Base-by-base conservation (phyloP, 192 early-diverging fungal genomes). In the Chytriomyces sp. region DNA sequence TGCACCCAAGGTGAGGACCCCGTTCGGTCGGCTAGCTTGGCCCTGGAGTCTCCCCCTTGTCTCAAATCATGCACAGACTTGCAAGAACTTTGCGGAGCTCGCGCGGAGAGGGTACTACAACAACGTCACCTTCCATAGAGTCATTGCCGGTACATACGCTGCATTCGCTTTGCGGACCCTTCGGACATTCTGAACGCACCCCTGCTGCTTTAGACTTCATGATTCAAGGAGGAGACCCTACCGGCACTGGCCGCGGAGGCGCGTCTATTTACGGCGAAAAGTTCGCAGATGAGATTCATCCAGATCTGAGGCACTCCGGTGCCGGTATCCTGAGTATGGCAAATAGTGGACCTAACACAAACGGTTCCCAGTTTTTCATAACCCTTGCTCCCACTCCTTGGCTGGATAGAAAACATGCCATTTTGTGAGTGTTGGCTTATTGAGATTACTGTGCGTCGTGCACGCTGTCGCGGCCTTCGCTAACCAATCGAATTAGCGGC, bases 301-400 rank as follows among this genome's bases (percentile, higher is more conserved):
- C 87, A 33, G 76, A 77, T 30, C 72, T 86, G 37, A 93, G 93
- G 74, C 93, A 95, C 67, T 90, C 90, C 19, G 94, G 94, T 49
- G 94, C 94, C 52, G 94, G 94, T 17, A 93, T 95, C 71, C 74
- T 95, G 26, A 91, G 89, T 41, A 95, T 94, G 94, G 94, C 93
- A 32, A 95, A 95, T 77, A 12, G 40, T 33, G 85, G 85, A 6
- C 83, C 80, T 39, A 85, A 86, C 58, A 86, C 85, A 36, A 86
- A 86, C 55, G 85, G 85, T 14, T 63, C 59, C 19, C 87, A 94
- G 86, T 95, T 95, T 74, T 94, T 95, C 64, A 94, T 95, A 56
- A 91, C 93, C 10, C 81, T 95, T 52, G 91, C 93, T 8, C 93
- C 94, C n/a, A 94, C 94, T 22, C 91, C 91, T 28, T 93, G 91